Evolutionary conservation across 1,139 yeast genomes (phyloP).

Genomic region (Blastobotrys illinoisensis): DNA sequence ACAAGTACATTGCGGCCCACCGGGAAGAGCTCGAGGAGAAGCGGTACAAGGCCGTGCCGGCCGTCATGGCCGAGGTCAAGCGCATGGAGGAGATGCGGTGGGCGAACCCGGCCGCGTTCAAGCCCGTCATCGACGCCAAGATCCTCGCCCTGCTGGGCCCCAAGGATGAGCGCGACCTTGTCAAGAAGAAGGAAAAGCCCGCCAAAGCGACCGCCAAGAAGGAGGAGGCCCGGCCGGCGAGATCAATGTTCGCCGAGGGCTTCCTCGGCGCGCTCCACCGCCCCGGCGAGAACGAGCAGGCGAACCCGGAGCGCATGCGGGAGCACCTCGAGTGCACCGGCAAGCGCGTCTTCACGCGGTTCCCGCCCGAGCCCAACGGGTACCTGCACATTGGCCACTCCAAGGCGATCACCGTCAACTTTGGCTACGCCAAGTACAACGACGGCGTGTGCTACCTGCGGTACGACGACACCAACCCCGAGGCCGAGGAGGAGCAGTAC

Average conservation of each 20-base stretch:
- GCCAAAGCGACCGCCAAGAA: slow-evolving; percentile 19
- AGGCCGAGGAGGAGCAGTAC: slow-evolving; percentile 92
- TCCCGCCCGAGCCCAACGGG: slow-evolving; percentile 99
- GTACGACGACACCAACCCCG: slow-evolving; percentile 97
- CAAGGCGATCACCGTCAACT: slow-evolving; percentile 94
- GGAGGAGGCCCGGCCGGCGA: slow-evolving; percentile 28
- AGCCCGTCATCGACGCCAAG: slow-evolving; percentile 77
- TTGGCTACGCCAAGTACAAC: slow-evolving; percentile 84
- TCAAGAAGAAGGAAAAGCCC: slow-evolving; percentile 63
- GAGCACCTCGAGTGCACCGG: slow-evolving; percentile 72
- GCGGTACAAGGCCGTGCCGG: slow-evolving; percentile 74
- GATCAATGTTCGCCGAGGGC: slow-evolving; percentile 93
- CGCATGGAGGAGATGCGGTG: slow-evolving; percentile 71
- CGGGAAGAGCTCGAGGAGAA: slow-evolving; percentile 55
- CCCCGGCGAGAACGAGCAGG: slow-evolving; percentile 93
- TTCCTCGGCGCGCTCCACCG: slow-evolving; percentile 92
- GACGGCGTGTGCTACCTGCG: slow-evolving; percentile 86
- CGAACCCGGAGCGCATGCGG: slow-evolving; percentile 73
- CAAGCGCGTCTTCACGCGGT: slow-evolving; percentile 85
- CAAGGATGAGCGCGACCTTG: slow-evolving; percentile 88
- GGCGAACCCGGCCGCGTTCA: slow-evolving; percentile 85
- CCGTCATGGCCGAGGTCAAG: slow-evolving; percentile 70
- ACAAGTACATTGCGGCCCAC: slow-evolving; percentile 53
- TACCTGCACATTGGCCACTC: slow-evolving; percentile 96
- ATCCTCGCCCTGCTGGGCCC: slow-evolving; percentile 75